Conservation (phyloP, 2,329 filamentous ascomycete species). For the Stenocarpella maydis region DNA sequence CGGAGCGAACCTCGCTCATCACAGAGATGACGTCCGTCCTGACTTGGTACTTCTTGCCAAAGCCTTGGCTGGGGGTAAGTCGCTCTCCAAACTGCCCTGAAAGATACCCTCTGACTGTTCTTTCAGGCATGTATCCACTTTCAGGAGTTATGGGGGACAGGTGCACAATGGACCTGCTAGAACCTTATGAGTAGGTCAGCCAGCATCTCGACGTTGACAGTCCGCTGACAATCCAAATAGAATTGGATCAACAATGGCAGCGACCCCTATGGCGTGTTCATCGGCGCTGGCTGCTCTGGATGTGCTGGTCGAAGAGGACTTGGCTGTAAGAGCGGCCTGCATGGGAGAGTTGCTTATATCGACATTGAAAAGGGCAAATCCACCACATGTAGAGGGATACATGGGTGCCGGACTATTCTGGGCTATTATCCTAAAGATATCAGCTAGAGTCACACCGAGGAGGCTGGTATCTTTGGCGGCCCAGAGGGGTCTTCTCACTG, state of each 20-base stretch:
- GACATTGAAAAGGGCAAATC: background rate
- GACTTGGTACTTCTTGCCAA: constrained; percentile 12
- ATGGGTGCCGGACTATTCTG: constrained; percentile 16
- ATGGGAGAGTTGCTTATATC: constrained; percentile 9
- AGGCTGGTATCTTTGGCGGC: background rate
- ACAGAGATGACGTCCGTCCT: constrained; percentile 4
- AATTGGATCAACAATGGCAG: constrained; percentile 18
- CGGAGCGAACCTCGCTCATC: constrained; percentile 15
- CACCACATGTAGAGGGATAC: background rate
- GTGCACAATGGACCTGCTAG: background rate
- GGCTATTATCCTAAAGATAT: constrained; percentile 9
- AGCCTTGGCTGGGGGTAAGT: constrained; percentile 18
- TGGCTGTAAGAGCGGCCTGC: background rate
- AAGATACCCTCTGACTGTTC: background rate
- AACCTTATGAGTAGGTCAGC: background rate
- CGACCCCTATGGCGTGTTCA: constrained; percentile 14
- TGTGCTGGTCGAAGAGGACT: constrained; percentile 9
- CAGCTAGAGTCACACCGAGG: background rate
- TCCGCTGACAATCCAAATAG: background rate
- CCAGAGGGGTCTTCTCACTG: constrained; percentile 16
- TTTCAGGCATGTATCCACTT: constrained; percentile 13
- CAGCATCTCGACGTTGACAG: background rate
- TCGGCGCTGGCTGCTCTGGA: constrained; percentile 15
- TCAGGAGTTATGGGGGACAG: constrained; percentile 16
- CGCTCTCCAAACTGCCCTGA: background rate